Percentiles rank a stretch among this genome's conserved stretches.
Evolutionary conservation across 163 green algal species (phyloP).

Genomic region (Scenedesmus sp.): DNA sequence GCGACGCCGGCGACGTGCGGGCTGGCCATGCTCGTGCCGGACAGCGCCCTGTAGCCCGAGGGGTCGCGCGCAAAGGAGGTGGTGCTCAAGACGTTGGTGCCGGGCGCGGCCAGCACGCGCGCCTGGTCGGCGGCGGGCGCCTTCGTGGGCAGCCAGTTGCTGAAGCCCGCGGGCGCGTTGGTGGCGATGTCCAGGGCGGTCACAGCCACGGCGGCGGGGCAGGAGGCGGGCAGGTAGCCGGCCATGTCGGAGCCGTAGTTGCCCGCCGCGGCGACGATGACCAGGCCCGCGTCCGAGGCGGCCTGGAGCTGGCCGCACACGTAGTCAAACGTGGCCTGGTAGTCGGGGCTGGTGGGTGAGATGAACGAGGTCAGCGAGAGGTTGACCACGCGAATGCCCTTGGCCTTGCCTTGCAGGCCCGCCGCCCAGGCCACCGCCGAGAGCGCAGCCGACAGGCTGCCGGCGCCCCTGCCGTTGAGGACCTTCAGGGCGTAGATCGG

Average conservation of each 20-base stretch:
- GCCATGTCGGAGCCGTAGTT: slow-evolving; percentile 2
- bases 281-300: neutral
- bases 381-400: slow-evolving; percentile 1
- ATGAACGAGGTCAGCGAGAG: neutral
- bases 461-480: neutral
- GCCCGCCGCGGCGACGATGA: slow-evolving; percentile 2
- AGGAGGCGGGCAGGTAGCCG: neutral
- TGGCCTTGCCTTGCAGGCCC: neutral
- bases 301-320: neutral
- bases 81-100: slow-evolving; percentile 1
- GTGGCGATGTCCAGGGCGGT: neutral
- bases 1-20: neutral
- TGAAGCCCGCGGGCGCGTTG: neutral
- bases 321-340: neutral
- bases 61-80: neutral
- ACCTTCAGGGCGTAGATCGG: slow-evolving; percentile 26
- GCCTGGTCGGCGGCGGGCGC: neutral
- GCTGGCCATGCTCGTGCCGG: slow-evolving; percentile 12
- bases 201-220: neutral
- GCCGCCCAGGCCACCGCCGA: neutral
- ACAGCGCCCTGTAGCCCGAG: neutral
- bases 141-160: neutral
- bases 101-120: neutral
- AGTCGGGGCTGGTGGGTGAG: neutral
- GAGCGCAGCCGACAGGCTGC: neutral